These are phyloP conservation scores for Rhizomucor miehei DNA, from an alignment of 371 early-diverging fungal genomes.

Conservation along the genomic window DNA sequence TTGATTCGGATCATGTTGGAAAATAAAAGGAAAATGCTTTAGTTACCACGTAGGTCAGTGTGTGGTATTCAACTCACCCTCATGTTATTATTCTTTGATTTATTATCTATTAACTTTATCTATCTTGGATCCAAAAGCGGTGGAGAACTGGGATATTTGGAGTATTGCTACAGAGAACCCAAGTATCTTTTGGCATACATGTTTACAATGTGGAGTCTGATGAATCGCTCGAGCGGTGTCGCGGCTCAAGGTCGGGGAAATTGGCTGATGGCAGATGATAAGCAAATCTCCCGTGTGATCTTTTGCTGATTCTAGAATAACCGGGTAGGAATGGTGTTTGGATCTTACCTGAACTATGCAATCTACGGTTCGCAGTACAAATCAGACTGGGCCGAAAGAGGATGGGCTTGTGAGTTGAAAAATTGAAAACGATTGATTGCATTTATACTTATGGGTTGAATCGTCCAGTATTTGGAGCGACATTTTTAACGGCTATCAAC, in stretches of 20 bases:
- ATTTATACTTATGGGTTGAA: neutral
- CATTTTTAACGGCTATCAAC: slow-evolving; percentile 21
- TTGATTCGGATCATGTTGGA: neutral
- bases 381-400: slow-evolving; percentile 30
- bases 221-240: slow-evolving; percentile 37
- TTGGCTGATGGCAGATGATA: neutral
- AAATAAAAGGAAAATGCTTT: neutral
- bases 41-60: slow-evolving; percentile 38
- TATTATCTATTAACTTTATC: neutral
- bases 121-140: slow-evolving; percentile 28
- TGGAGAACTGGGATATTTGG: slow-evolving; percentile 43
- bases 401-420: slow-evolving; percentile 32
- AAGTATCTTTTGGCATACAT: slow-evolving; percentile 37
- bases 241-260: slow-evolving; percentile 28
- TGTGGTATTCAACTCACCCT: neutral
- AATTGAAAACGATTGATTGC: neutral
- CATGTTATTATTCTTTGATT: neutral
- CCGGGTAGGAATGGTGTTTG: slow-evolving; percentile 33
- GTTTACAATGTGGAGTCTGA: slow-evolving; percentile 38
- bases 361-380: slow-evolving; percentile 29
- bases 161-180: slow-evolving; percentile 37
- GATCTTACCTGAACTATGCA: slow-evolving; percentile 41
- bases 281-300: neutral
- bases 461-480: slow-evolving; percentile 26
- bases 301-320: no score